Base-by-base conservation (phyloP, 495 filamentous ascomycete genomes). In the Penicillium roqueforti region DNA sequence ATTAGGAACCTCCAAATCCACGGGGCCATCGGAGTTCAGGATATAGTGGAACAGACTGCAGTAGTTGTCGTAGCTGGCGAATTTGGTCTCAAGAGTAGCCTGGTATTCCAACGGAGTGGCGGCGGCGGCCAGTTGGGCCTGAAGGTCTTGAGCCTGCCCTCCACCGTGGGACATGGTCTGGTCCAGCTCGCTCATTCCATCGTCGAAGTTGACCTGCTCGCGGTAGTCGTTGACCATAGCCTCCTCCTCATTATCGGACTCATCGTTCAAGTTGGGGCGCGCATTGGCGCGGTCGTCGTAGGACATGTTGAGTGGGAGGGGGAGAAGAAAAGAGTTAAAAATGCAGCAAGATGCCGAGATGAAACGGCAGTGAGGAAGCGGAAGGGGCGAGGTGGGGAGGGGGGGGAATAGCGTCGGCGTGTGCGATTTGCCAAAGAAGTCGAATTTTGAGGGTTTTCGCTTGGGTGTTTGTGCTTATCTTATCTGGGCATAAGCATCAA, bases 41-140 rank as follows among this genome's bases (percentile, higher is more conserved):
- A 98, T 96, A 74, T 90, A 97, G 76, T 97, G 95, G 77, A 98
- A 98, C 51, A 98, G 79, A 72, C 85, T 93, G 86, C 95, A 97
- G 81, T 98, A 98, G 71, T 91, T 89, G 75, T 98, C 95, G 79
- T 98, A 98, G 78, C 93, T 98, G 65, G 84, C 82, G 76, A 97
- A 96, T 74, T 97, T 97, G 67, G 86, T 88, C 71, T 96, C 92
- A 51, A 98, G 79, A 16, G 89, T 88, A 32, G 95, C 95, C 64
- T 90, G 87, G 76, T 91, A 97, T 65, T 98, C 93, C 61, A 98
- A 76, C 44, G 95, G 93, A 68, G 90, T 91, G 58, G 93, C 93
- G 49, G 95, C 95, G 56, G 89, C 87, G 42, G 82, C 81, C 46
- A 98, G 80, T 74, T 91, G 87, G 61, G 88, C 86, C 72, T 97